phyloP scores from a whole-genome alignment of 768 basidiomycete genomes.

The Lactarius sp. region DNA sequence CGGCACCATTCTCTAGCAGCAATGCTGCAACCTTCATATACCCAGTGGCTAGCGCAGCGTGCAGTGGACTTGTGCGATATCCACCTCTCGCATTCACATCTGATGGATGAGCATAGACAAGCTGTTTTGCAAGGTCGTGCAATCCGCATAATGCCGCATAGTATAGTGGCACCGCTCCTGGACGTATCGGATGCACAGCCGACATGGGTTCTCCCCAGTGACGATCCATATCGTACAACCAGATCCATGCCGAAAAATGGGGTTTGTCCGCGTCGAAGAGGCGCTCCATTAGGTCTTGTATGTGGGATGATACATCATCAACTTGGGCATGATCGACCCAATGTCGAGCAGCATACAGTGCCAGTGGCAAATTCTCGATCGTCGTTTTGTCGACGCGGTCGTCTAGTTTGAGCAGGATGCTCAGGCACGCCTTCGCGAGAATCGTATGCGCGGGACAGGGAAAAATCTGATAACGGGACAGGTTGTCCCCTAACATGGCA shows the following conservation, averaged over 20 bases:
- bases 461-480: not conserved
- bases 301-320: not conserved
- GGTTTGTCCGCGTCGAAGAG: not conserved
- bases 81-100: not conserved
- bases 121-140: not conserved
- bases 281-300: not conserved
- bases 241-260: constrained; percentile 9
- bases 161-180: not conserved
- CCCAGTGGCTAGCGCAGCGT: too few relatives aligned
- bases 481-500: not conserved
- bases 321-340: constrained; percentile 7
- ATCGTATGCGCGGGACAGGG: not conserved
- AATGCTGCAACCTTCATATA: too few relatives aligned
- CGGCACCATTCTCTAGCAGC: too few relatives aligned
- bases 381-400: not conserved
- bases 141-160: constrained; percentile 8
- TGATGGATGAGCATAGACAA: not conserved
- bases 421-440: not conserved
- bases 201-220: not conserved
- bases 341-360: not conserved
- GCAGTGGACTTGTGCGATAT: too few relatives aligned
- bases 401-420: not conserved
- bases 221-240: constrained; percentile 2
- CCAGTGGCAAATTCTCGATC: not conserved
- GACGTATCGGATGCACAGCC: not conserved